Evolutionary conservation across 2,329 filamentous ascomycete species (phyloP).

Genomic region (Aspergillus unguis): DNA sequence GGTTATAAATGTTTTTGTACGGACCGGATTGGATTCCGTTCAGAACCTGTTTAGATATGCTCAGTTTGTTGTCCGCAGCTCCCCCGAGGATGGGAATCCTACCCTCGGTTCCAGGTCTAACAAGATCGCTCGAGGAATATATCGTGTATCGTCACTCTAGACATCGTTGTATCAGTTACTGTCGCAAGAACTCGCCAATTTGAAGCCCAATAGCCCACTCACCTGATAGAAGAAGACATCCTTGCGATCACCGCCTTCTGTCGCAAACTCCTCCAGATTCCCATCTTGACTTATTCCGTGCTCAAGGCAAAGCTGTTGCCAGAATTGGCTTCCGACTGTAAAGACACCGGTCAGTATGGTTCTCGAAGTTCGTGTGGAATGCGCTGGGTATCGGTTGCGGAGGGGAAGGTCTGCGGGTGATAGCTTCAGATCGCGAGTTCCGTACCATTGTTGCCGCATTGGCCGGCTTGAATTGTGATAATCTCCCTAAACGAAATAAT

Average conservation of each 20-base stretch:
- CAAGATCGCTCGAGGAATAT: conserved; percentile 93
- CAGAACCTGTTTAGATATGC: conserved; percentile 60
- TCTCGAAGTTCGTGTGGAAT: neutral
- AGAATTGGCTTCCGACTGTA: conserved; percentile 92
- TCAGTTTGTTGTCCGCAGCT: conserved; percentile 4
- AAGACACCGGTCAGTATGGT: conserved; percentile 29
- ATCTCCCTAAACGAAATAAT: conserved; percentile 68
- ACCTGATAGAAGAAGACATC: conserved; percentile 97
- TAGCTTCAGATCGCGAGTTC: conserved; percentile 15
- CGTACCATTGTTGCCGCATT: conserved; percentile 98
- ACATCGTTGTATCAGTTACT: neutral
- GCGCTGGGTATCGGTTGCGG: neutral
- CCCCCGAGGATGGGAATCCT: conserved; percentile 24
- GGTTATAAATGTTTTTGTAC: conserved; percentile 99
- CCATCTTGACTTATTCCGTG: conserved; percentile 97
- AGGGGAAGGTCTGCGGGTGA: conserved; percentile 16
- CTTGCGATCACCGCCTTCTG: conserved; percentile 94
- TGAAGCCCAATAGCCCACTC: conserved; percentile 2
- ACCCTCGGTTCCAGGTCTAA: conserved; percentile 92
- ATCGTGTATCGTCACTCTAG: conserved; percentile 93
- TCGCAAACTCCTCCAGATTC: conserved; percentile 96
- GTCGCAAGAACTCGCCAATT: neutral
- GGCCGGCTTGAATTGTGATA: conserved; percentile 97
- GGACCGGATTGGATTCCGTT: conserved; percentile 88
- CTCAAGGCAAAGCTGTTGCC: conserved; percentile 97